Percentiles rank a stretch among this genome's conserved stretches.
phyloP scores from a whole-genome alignment of 306 rosid genomes.

The Vicia faba region DNA sequence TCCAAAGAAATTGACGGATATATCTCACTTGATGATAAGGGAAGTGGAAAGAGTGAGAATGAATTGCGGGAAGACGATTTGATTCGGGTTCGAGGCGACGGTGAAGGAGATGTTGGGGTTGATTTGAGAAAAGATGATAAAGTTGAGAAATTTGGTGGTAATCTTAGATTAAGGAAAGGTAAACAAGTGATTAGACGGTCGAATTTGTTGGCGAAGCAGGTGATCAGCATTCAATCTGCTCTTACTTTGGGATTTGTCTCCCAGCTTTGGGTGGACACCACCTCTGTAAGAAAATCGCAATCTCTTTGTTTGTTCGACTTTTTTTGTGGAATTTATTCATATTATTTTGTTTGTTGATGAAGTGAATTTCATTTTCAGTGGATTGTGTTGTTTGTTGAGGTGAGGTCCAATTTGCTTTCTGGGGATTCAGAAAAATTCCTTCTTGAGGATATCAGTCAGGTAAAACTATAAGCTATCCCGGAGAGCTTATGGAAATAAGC shows the following conservation, averaged over 20 bases:
- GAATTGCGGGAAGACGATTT: constrained; percentile 44
- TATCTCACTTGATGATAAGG: constrained; percentile 26
- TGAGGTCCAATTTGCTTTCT: constrained; percentile 85
- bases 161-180: constrained; percentile 50
- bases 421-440: constrained; percentile 88
- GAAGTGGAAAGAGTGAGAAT: constrained; percentile 15
- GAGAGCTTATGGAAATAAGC: not conserved
- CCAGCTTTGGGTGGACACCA: constrained; percentile 92
- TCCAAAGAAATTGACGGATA: constrained; percentile 33
- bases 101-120: constrained; percentile 25
- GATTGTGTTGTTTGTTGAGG: constrained; percentile 78
- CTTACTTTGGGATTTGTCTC: constrained; percentile 84
- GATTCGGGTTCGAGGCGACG: constrained; percentile 38
- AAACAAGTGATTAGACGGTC: constrained; percentile 75
- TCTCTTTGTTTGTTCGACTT: constrained; percentile 9
- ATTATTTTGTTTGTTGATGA: constrained; percentile 3
- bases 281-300: constrained; percentile 44
- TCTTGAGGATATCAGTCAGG: constrained; percentile 82
- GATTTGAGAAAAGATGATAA: constrained; percentile 44
- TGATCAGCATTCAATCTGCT: constrained; percentile 72
- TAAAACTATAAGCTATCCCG: constrained; percentile 27
- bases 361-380: constrained; percentile 59
- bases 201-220: constrained; percentile 84
- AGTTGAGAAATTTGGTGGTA: constrained; percentile 44
- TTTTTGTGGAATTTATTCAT: not conserved